Evolutionary conservation across 2,329 filamentous ascomycete species (phyloP), one percentile per base, ranked within the genome.

Genomic region (Claviceps sp.): DNA sequence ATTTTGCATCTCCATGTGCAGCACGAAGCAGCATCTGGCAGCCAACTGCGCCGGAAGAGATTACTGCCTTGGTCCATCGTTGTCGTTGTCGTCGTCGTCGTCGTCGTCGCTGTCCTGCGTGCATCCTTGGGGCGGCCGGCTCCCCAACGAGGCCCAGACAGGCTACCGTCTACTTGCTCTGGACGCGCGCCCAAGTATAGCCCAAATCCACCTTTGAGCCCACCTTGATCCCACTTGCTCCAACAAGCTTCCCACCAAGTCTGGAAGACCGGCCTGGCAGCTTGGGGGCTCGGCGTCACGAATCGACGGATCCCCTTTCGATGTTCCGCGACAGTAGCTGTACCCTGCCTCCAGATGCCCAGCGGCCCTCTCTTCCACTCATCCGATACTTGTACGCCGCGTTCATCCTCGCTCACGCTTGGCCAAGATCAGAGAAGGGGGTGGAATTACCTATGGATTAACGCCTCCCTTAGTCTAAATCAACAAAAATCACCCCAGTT

Each of bases 351-450:
- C 45, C n/a, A 41, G 42, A 51, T 40, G 49, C 43, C 49, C 36
- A 41, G 40, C 18, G 20, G 37, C n/a, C 41, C 30, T 50, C 41
- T 38, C 47, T 43, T 36, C 47, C 48, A 50, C 48, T 47, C 48
- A 24, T 50, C 44, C 45, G 51, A 50, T 45, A 53, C 52, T 50
- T 50, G 47, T 48, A 52, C 52, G 49, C 52, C 49, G 49, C 52
- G 26, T 49, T 54, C 38, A 43, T 49, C 11, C 44, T 54, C 53
- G 37, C 43, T 52, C 43, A 30, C 47, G 50, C 42, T 50, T 47
- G 37, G 43, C 26, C 50, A 37, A 36, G 38, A 22, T 40, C 45
- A 34, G 40, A 47, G 38, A 48, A 50, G 16, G 20, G 51, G 51
- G 43, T 47, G 48, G 43, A 18, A 37, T 47, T 47, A 36, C 47